A percentile compares a stretch with the other conserved stretches of the same genome.
Conservation (phyloP, 257 asterid genomes). For the Ocimum tenuiflorum region DNA sequence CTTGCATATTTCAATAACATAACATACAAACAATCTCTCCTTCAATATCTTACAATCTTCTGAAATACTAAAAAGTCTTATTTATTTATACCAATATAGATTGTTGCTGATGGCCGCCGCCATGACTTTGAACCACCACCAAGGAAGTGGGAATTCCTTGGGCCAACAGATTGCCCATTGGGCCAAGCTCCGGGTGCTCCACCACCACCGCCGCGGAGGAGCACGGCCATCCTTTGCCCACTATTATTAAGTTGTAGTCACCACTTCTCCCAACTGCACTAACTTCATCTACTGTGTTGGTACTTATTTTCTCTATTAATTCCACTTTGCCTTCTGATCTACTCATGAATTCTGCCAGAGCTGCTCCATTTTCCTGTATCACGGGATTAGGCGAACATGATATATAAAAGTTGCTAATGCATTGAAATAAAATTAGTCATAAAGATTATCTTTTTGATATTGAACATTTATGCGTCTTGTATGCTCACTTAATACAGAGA, state of each 20-base stretch:
- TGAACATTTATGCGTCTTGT: too few relatives aligned
- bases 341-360: conserved; percentile 19
- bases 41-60: too few relatives aligned
- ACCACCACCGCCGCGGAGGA: conserved; percentile 19
- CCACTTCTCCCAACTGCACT: conserved; percentile 37
- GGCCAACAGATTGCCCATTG: conserved; percentile 34
- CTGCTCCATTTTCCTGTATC: conserved; percentile 22
- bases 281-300: conserved; percentile 26
- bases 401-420: too few relatives aligned
- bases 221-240: conserved; percentile 30
- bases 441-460: too few relatives aligned
- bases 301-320: conserved; percentile 28
- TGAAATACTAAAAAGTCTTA: too few relatives aligned
- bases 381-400: too few relatives aligned
- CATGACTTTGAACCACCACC: conserved; percentile 35
- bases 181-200: conserved; percentile 43
- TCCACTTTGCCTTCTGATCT: conserved; percentile 28
- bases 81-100: too few relatives aligned
- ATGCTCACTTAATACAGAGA: too few relatives aligned
- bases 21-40: too few relatives aligned
- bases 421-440: too few relatives aligned
- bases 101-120: too few relatives aligned
- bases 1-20: too few relatives aligned
- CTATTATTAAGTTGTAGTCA: conserved; percentile 33
- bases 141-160: conserved; percentile 32